Percentiles rank a stretch among this genome's conserved stretches.
These are phyloP conservation scores for Cercospora sp. DNA, from an alignment of 2,329 filamentous ascomycete genomes.

Conservation along the genomic window DNA sequence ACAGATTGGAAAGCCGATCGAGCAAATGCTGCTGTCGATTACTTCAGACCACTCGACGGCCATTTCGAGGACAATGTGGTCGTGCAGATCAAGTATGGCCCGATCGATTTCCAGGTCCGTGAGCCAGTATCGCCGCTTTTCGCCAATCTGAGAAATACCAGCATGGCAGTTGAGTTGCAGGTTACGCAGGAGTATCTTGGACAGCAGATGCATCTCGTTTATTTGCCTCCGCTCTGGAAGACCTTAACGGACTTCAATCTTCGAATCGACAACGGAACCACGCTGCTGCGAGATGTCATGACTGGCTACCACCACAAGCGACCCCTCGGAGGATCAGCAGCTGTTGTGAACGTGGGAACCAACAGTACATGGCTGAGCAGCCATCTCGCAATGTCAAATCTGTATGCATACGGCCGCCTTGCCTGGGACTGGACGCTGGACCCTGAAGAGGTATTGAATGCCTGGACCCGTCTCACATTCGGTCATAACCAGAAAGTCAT, in stretches of 20 bases:
- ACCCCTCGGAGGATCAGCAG: constrained; percentile 62
- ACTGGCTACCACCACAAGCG: constrained; percentile 60
- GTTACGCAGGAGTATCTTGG: constrained; percentile 70
- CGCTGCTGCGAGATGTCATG: constrained; percentile 61
- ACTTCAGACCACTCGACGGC: constrained; percentile 64
- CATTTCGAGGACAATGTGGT: constrained; percentile 70
- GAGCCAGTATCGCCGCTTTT: constrained; percentile 68
- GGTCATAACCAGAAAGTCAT: constrained; percentile 56
- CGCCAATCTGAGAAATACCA: constrained; percentile 51
- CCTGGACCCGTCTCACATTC: constrained; percentile 70
- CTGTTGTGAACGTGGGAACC: constrained; percentile 66
- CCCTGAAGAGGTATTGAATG: constrained; percentile 55
- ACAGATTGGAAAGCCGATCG: constrained; percentile 66
- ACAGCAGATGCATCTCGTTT: constrained; percentile 68
- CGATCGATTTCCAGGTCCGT: constrained; percentile 72
- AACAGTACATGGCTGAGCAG: constrained; percentile 69
- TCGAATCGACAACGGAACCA: constrained; percentile 57
- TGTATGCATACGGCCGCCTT: constrained; percentile 68
- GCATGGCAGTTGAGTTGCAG: constrained; percentile 63
- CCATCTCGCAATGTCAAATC: constrained; percentile 68
- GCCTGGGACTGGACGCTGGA: constrained; percentile 63
- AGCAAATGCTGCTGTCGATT: constrained; percentile 68
- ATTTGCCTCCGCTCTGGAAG: constrained; percentile 68
- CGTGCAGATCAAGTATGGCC: constrained; percentile 72
- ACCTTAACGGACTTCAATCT: constrained; percentile 68